phyloP scores from a whole-genome alignment of 177 flowering plant species.

The Vitis hybrid region DNA sequence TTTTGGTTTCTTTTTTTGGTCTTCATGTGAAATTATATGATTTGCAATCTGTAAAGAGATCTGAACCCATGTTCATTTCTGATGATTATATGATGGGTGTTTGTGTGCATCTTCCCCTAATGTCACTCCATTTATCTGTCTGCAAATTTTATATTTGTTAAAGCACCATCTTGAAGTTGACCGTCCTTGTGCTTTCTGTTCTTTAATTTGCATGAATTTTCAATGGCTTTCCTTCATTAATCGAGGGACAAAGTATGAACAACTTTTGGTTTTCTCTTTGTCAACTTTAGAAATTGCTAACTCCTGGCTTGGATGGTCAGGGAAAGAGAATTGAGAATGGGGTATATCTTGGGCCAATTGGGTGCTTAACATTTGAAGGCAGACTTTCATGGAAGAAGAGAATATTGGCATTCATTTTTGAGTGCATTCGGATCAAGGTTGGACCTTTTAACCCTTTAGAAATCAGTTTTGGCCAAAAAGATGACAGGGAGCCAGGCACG shows the following conservation, averaged over 20 bases:
- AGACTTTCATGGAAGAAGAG: conserved; percentile 83
- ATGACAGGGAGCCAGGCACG: conserved; percentile 74
- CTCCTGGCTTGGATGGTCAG: conserved; percentile 34
- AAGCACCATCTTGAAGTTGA: not conserved
- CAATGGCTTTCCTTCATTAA: not conserved
- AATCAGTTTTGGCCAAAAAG: conserved; percentile 58
- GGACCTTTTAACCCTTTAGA: conserved; percentile 78
- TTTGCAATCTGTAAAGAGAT: not conserved
- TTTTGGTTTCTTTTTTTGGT: no score
- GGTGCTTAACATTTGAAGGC: conserved; percentile 83
- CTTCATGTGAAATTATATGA: no score
- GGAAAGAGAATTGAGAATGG: conserved; percentile 92
- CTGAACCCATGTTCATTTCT: not conserved
- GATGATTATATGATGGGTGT: not conserved
- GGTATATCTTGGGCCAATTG: conserved; percentile 80
- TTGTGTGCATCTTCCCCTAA: no score
- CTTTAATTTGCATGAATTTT: not conserved
- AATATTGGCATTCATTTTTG: conserved; percentile 81
- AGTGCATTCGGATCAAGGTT: conserved; percentile 66
- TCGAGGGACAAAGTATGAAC: not conserved
- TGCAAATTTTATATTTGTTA: not conserved
- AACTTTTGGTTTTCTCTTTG: not conserved
- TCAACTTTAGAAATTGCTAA: not conserved
- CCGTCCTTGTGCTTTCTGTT: not conserved
- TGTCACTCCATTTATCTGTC: not conserved